Percentiles rank a stretch among this genome's conserved stretches.
Evolutionary conservation across 805 yeast species (phyloP).

Genomic region (Saccharomyces paradoxus): DNA sequence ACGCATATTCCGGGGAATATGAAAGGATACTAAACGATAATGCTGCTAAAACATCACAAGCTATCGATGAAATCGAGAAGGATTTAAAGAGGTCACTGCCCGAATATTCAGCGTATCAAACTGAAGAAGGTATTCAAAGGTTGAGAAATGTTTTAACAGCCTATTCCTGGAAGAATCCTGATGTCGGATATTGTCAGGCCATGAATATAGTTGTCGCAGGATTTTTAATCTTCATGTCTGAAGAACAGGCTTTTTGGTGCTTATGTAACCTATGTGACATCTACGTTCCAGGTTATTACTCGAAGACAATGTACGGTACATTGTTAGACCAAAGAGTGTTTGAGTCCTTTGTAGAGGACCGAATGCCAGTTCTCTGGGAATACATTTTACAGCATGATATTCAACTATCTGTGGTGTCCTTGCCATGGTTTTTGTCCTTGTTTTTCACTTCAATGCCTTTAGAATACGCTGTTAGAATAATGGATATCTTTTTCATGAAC

Average conservation of each 20-base stretch:
- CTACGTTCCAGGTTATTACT: slow-evolving; percentile 89
- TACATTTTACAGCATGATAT: slow-evolving; percentile 75
- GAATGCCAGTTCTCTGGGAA: slow-evolving; percentile 81
- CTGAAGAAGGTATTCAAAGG: slow-evolving; percentile 73
- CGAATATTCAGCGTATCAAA: slow-evolving; percentile 90
- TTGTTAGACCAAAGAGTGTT: slow-evolving; percentile 88
- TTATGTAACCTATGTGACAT: slow-evolving; percentile 71
- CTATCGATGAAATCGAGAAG: slow-evolving; percentile 93
- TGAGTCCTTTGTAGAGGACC: slow-evolving; percentile 79
- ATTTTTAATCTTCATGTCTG: slow-evolving; percentile 74
- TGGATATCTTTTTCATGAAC: slow-evolving; percentile 82
- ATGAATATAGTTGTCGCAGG: slow-evolving; percentile 92
- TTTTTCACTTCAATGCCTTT: slow-evolving; percentile 91
- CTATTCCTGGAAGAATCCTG: slow-evolving; percentile 94
- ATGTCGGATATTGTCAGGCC: slow-evolving; percentile 96
- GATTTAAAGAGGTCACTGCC: slow-evolving; percentile 92
- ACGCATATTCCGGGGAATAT: slow-evolving; percentile 56
- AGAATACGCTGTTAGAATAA: slow-evolving; percentile 82
- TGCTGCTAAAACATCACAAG: slow-evolving; percentile 59
- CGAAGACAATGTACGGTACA: slow-evolving; percentile 96
- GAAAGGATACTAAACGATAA: slow-evolving; percentile 49
- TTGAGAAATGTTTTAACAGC: slow-evolving; percentile 85
- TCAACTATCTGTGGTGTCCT: slow-evolving; percentile 83
- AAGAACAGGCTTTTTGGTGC: slow-evolving; percentile 97
- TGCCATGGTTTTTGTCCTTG: slow-evolving; percentile 93